Conservation (phyloP, 2,329 filamentous ascomycete species). For the Exophiala spinifera region DNA sequence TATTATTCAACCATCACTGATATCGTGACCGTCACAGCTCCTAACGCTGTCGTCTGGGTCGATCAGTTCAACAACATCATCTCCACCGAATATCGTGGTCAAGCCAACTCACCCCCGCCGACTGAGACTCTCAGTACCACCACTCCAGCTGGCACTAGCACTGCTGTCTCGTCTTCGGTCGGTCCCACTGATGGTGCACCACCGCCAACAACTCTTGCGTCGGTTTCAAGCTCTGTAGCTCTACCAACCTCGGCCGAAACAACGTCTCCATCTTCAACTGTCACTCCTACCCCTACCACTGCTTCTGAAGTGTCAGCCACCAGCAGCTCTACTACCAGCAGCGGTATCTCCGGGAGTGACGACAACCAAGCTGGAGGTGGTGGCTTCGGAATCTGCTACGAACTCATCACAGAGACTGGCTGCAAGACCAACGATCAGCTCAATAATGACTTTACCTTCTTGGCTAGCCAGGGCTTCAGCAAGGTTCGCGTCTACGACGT, state of each 20-base stretch:
- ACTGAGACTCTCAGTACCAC: constrained; percentile 1
- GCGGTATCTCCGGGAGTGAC: not conserved
- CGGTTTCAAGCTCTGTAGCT: constrained; percentile 8
- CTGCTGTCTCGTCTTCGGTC: not conserved
- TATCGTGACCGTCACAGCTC: constrained; percentile 21
- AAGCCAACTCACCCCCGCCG: constrained; percentile 10
- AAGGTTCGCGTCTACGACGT: constrained; percentile 74
- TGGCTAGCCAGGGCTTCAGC: constrained; percentile 55
- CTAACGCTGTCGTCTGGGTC: constrained; percentile 54
- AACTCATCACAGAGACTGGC: constrained; percentile 54
- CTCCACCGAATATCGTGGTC: constrained; percentile 37
- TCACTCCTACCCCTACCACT: not conserved
- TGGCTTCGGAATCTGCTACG: constrained; percentile 55
- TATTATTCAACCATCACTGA: constrained; percentile 17
- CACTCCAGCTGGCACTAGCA: not conserved
- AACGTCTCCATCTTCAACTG: constrained; percentile 21
- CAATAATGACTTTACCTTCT: constrained; percentile 59
- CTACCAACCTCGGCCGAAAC: constrained; percentile 20
- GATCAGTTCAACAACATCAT: constrained; percentile 56
- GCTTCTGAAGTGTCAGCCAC: not conserved
- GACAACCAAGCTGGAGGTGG: constrained; percentile 13
- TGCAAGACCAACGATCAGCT: constrained; percentile 69
- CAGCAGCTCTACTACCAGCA: not conserved
- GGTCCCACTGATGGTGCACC: constrained; percentile 1
- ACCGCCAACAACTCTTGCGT: not conserved